Evolutionary conservation across 331 rosid genomes (phyloP).

Genomic region (Rhamnella rubrinervis): DNA sequence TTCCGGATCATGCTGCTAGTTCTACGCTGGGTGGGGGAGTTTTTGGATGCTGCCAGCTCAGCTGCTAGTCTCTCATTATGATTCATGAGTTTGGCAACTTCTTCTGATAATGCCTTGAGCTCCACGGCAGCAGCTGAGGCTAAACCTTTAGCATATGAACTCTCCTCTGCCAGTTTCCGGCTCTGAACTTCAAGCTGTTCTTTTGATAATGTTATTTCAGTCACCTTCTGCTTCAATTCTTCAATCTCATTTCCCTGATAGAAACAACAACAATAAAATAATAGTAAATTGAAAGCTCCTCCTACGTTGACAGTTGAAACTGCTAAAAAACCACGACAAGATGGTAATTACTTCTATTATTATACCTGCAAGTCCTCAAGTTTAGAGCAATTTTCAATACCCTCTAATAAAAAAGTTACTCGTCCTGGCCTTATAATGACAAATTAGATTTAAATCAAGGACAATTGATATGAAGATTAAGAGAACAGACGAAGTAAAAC

Average conservation of each 20-base stretch:
- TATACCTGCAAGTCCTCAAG: no score
- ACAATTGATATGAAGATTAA: no score
- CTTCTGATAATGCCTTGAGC: slow-evolving; percentile 95
- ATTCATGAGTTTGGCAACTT: slow-evolving; percentile 92
- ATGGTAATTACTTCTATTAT: no score
- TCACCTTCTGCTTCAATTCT: slow-evolving; percentile 63
- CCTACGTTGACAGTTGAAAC: neutral
- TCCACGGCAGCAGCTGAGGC: slow-evolving; percentile 99
- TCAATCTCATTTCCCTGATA: slow-evolving; percentile 60
- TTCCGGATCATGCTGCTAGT: slow-evolving; percentile 47
- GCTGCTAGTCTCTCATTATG: slow-evolving; percentile 74
- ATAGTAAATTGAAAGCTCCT: neutral
- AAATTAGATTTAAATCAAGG: neutral
- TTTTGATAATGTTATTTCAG: slow-evolving; percentile 61
- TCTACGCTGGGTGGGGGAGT: slow-evolving; percentile 67
- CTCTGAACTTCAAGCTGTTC: slow-evolving; percentile 73
- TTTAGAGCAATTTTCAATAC: neutral
- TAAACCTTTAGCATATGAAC: slow-evolving; percentile 92
- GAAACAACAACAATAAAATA: slow-evolving; percentile 19
- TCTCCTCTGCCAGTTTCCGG: slow-evolving; percentile 90
- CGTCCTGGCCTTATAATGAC: neutral
- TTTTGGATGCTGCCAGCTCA: slow-evolving; percentile 75
- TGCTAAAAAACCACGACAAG: neutral
- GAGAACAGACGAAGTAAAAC: slow-evolving; percentile 32
- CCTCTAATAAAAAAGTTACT: no score